These are phyloP conservation scores for Artomyces pyxidatus DNA, from an alignment of 768 basidiomycete species.

Conservation along the genomic window DNA sequence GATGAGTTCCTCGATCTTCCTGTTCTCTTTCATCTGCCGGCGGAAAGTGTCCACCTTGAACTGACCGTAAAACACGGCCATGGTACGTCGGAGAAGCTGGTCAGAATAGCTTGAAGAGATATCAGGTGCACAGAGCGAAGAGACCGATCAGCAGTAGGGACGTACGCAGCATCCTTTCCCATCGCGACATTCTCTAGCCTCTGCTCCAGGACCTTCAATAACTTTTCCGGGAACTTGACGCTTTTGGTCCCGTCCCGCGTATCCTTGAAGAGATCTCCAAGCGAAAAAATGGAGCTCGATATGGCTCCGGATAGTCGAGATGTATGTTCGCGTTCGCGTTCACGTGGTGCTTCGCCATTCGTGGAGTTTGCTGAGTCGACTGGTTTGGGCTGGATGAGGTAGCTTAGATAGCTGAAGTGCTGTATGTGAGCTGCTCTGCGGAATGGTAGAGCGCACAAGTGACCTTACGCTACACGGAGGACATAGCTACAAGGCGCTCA, in stretches of 20 bases:
- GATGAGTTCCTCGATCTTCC: constrained; percentile 96
- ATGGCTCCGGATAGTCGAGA: constrained; percentile 60
- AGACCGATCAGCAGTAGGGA: constrained; percentile 14
- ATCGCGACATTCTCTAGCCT: constrained; percentile 88
- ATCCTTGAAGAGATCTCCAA: constrained; percentile 78
- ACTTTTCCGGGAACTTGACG: constrained; percentile 90
- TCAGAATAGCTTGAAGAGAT: constrained; percentile 64
- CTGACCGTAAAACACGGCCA: constrained; percentile 90
- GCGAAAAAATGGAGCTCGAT: constrained; percentile 43
- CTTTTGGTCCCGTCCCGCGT: constrained; percentile 71
- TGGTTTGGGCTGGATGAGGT: constrained; percentile 59
- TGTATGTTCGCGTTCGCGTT: constrained; percentile 55
- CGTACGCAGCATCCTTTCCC: constrained; percentile 86
- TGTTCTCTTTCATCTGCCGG: constrained; percentile 88
- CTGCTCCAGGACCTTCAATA: constrained; percentile 84
- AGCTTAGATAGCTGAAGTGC: constrained; percentile 53
- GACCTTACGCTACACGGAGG: constrained; percentile 72
- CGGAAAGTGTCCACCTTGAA: constrained; percentile 81
- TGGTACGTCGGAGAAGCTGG: constrained; percentile 79
- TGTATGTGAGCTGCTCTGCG: constrained; percentile 5
- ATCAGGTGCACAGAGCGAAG: neutral
- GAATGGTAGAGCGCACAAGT: neutral
- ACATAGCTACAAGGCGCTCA: constrained; percentile 48
- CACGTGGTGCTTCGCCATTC: constrained; percentile 25
- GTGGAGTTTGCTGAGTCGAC: constrained; percentile 19